Percentiles rank a stretch among this genome's conserved stretches.
These are phyloP conservation scores for Botrytis porri DNA, from an alignment of 2,329 filamentous ascomycete species.

Conservation along the genomic window DNA sequence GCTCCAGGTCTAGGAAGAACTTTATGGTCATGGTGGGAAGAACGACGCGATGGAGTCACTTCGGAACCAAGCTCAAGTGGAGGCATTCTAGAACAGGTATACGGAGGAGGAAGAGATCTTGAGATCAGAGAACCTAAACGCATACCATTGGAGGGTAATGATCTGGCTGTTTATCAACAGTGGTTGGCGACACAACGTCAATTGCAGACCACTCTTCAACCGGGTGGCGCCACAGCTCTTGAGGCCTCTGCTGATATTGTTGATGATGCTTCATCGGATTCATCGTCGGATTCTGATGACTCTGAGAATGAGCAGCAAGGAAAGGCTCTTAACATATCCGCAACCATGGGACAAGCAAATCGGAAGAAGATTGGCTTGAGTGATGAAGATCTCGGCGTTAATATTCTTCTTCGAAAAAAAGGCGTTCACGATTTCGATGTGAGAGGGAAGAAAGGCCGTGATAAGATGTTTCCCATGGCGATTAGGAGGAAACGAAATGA, in stretches of 20 bases:
- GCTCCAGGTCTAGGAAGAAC: slow-evolving; percentile 58
- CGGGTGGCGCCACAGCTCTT: slow-evolving; percentile 62
- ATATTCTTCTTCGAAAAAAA: slow-evolving; percentile 82
- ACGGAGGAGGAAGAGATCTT: slow-evolving; percentile 61
- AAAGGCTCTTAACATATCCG: slow-evolving; percentile 83
- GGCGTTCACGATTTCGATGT: slow-evolving; percentile 93
- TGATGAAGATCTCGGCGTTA: slow-evolving; percentile 89
- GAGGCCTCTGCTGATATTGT: slow-evolving; percentile 70
- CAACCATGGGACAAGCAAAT: slow-evolving; percentile 77
- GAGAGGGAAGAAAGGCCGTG: slow-evolving; percentile 83
- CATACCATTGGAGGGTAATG: slow-evolving; percentile 68
- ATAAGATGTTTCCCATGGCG: slow-evolving; percentile 87
- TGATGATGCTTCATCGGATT: slow-evolving; percentile 83
- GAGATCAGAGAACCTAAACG: slow-evolving; percentile 59
- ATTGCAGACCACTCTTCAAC: slow-evolving; percentile 75
- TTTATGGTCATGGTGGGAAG: slow-evolving; percentile 78
- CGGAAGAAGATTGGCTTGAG: slow-evolving; percentile 82
- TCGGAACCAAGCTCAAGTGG: slow-evolving; percentile 52
- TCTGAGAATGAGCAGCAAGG: slow-evolving; percentile 89
- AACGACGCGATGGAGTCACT: slow-evolving; percentile 61
- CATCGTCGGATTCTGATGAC: slow-evolving; percentile 81
- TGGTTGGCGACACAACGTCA: slow-evolving; percentile 87
- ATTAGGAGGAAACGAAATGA: slow-evolving; percentile 76
- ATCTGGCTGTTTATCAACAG: slow-evolving; percentile 82
- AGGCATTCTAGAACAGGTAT: slow-evolving; percentile 63